Evolutionary conservation across 441 rosid genomes (phyloP).

Genomic region (Aleurites moluccanus): DNA sequence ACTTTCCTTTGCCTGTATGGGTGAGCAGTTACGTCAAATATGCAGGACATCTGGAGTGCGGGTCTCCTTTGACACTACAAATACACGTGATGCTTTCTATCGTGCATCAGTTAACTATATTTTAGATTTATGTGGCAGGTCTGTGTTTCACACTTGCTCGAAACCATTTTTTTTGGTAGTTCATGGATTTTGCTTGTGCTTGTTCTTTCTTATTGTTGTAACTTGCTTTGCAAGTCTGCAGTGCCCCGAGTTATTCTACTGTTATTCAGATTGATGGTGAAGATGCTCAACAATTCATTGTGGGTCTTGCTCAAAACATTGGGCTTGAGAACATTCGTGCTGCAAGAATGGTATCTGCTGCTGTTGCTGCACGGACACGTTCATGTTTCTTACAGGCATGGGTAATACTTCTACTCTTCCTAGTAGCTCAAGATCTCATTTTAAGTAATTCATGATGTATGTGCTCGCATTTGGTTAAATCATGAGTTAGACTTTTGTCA

Average conservation of each 20-base stretch:
- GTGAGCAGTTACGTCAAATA: slow-evolving; percentile 90
- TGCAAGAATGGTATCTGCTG: slow-evolving; percentile 83
- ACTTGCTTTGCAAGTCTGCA: slow-evolving; percentile 40
- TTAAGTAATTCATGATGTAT: not conserved
- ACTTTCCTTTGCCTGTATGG: slow-evolving; percentile 44
- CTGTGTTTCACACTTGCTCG: slow-evolving; percentile 19
- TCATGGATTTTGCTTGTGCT: not conserved
- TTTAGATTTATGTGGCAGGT: slow-evolving; percentile 73
- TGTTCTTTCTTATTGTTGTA: slow-evolving; percentile 12
- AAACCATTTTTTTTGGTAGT: not conserved
- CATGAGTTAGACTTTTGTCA: not conserved
- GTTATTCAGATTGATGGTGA: slow-evolving; percentile 65
- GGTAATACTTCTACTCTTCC: slow-evolving; percentile 42
- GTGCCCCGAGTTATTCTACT: slow-evolving; percentile 49
- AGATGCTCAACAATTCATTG: slow-evolving; percentile 64
- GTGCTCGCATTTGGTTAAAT: not conserved
- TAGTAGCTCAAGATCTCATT: slow-evolving; percentile 9
- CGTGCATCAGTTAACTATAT: slow-evolving; percentile 67
- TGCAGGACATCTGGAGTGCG: slow-evolving; percentile 86
- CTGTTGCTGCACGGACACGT: slow-evolving; percentile 89
- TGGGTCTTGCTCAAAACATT: slow-evolving; percentile 80
- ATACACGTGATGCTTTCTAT: slow-evolving; percentile 79
- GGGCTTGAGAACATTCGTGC: slow-evolving; percentile 82
- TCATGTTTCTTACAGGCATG: slow-evolving; percentile 90
- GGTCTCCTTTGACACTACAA: slow-evolving; percentile 69